phyloP scores from a whole-genome alignment of 1,284 basidiomycete genomes.

The Inonotus hispidus region DNA sequence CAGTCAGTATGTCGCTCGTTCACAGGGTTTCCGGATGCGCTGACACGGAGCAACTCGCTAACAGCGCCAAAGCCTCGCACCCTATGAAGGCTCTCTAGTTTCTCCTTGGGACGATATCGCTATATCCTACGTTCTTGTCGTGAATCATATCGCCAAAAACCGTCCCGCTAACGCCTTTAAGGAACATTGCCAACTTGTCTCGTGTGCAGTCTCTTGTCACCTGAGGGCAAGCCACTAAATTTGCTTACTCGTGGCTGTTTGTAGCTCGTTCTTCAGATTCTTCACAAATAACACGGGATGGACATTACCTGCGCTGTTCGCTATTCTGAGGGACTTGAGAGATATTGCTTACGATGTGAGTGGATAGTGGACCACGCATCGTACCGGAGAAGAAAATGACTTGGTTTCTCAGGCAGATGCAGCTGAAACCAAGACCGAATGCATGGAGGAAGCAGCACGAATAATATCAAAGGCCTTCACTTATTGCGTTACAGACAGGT shows the following conservation, averaged over 20 bases:
- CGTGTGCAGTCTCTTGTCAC: constrained; percentile 37
- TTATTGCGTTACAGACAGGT: constrained; percentile 88
- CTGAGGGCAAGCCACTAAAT: not conserved
- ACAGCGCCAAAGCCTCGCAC: constrained; percentile 45
- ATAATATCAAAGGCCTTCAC: constrained; percentile 91
- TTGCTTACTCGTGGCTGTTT: not conserved
- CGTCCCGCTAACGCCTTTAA: constrained; percentile 68
- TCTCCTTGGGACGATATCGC: constrained; percentile 79
- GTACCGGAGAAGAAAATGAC: not conserved
- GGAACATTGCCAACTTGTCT: constrained; percentile 61
- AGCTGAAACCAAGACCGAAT: constrained; percentile 60
- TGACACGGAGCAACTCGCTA: constrained; percentile 11
- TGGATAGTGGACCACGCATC: not conserved
- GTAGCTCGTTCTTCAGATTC: constrained; percentile 69
- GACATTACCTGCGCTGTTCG: constrained; percentile 77
- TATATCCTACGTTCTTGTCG: constrained; percentile 70
- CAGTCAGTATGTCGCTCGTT: constrained; percentile 36
- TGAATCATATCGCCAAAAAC: constrained; percentile 60
- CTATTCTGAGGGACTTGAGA: constrained; percentile 72
- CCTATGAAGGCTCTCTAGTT: constrained; percentile 59
- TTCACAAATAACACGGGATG: constrained; percentile 75
- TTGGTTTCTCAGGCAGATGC: constrained; percentile 52
- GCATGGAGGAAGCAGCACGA: constrained; percentile 89
- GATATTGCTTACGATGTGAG: constrained; percentile 73
- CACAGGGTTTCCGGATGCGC: not conserved